These are phyloP conservation scores for Venturia nashicola DNA, from an alignment of 2,329 filamentous ascomycete species.

Conservation along the genomic window DNA sequence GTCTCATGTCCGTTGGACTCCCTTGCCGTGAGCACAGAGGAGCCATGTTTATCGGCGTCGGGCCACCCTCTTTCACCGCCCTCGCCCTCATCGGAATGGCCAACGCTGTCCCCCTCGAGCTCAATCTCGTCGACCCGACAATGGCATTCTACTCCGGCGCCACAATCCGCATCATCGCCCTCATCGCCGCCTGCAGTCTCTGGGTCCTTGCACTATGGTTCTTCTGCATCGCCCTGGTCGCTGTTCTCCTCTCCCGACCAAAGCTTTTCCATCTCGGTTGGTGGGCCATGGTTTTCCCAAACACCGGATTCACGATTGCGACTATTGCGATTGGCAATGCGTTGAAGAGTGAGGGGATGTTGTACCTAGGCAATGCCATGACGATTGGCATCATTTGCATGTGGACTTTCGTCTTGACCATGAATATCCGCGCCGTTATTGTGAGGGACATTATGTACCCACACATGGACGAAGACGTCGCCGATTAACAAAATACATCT, in stretches of 20 bases:
- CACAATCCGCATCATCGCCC: constrained; percentile 26
- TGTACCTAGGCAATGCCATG: constrained; percentile 32
- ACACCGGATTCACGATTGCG: constrained; percentile 49
- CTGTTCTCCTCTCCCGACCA: constrained; percentile 25
- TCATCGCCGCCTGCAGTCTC: constrained; percentile 33
- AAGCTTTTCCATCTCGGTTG: constrained; percentile 41
- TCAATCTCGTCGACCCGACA: constrained; percentile 31
- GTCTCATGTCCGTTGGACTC: constrained; percentile 29
- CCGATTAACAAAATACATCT: constrained; percentile 1
- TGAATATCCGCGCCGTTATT: constrained; percentile 39
- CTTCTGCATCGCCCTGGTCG: constrained; percentile 31
- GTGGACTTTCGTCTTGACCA: constrained; percentile 42
- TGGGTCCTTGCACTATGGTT: constrained; percentile 40
- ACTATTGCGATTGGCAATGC: constrained; percentile 45
- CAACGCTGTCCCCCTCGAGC: constrained; percentile 34
- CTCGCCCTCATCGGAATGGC: constrained; percentile 59
- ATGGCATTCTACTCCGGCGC: constrained; percentile 33
- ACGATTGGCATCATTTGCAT: constrained; percentile 39
- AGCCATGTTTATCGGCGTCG: constrained; percentile 42
- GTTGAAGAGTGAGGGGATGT: constrained; percentile 35
- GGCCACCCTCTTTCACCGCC: constrained; percentile 50
- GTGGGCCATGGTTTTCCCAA: constrained; percentile 57
- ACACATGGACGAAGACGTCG: constrained; percentile 45
- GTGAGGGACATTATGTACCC: constrained; percentile 43
- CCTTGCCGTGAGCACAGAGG: constrained; percentile 30